A percentile compares a stretch with the other conserved stretches of the same genome.
phyloP scores from a whole-genome alignment of 179 eudicot species.

The Silene coronaria region DNA sequence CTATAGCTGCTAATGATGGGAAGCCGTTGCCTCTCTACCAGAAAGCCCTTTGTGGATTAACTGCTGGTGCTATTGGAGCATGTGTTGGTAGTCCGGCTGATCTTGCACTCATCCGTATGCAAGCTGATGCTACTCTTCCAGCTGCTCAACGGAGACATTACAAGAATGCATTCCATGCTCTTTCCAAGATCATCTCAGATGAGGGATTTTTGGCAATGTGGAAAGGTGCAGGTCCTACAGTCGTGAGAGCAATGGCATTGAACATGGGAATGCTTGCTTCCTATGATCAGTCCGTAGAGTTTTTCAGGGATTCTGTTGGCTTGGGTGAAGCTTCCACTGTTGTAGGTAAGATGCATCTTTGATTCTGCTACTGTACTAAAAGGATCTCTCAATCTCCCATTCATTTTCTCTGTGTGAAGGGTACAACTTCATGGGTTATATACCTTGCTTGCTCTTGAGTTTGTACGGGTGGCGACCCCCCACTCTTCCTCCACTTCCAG shows the following conservation, averaged over 20 bases:
- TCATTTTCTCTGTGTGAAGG: not conserved
- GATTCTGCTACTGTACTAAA: not conserved
- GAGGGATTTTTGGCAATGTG: constrained; percentile 87
- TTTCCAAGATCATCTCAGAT: constrained; percentile 65
- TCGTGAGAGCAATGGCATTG: constrained; percentile 94
- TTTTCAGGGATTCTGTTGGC: constrained; percentile 68
- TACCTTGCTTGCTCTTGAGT: not conserved
- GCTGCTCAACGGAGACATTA: constrained; percentile 74
- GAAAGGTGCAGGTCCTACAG: constrained; percentile 98
- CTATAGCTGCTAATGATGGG: constrained; percentile 83
- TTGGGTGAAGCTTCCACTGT: constrained; percentile 71
- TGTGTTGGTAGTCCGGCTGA: constrained; percentile 91
- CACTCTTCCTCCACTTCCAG: no score
- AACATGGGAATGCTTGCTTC: constrained; percentile 99
- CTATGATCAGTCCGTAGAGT: constrained; percentile 86
- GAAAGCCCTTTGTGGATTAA: constrained; percentile 89
- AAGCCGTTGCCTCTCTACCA: constrained; percentile 88
- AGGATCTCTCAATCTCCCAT: not conserved
- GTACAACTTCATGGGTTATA: no score
- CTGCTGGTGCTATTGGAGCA: constrained; percentile 99
- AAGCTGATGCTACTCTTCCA: constrained; percentile 97
- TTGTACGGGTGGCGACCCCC: no score
- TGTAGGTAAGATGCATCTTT: constrained; percentile 43
- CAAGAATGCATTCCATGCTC: constrained; percentile 93
- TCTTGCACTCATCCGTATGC: constrained; percentile 96